phyloP scores from a whole-genome alignment of 345 rosid species.

The Nephelium lappaceum region DNA sequence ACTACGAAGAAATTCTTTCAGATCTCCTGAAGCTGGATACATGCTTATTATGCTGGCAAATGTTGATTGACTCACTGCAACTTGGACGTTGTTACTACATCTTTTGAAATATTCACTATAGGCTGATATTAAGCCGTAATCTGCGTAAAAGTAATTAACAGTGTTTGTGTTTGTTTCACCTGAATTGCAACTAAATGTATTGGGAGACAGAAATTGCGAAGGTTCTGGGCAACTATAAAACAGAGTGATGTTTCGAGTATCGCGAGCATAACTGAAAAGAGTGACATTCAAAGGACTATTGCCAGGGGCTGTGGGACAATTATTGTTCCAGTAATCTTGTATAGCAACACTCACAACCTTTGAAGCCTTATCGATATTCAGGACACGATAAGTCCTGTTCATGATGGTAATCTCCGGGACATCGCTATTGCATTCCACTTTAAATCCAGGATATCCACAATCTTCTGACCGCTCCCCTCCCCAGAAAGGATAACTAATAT shows the following conservation, averaged over 20 bases:
- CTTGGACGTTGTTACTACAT: not conserved
- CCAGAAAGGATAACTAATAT: slow-evolving; percentile 42
- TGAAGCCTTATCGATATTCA: not conserved
- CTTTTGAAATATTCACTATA: not conserved
- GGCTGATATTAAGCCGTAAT: accelerated
- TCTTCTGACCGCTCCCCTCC: slow-evolving; percentile 5
- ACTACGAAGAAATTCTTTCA: not conserved
- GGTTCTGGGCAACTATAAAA: slow-evolving; percentile 28
- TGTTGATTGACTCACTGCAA: not conserved
- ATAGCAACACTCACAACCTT: slow-evolving; percentile 27
- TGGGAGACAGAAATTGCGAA: not conserved
- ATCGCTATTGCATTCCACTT: slow-evolving; percentile 5
- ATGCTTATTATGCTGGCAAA: not conserved
- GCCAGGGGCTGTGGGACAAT: slow-evolving; percentile 17
- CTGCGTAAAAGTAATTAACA: not conserved
- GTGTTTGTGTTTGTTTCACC: not conserved
- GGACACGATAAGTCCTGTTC: slow-evolving; percentile 29
- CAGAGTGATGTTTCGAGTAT: slow-evolving; percentile 11
- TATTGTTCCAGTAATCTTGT: slow-evolving; percentile 16
- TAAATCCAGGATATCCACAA: slow-evolving; percentile 46
- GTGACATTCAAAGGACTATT: slow-evolving; percentile 5
- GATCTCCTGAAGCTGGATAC: not conserved
- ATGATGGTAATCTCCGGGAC: slow-evolving; percentile 24
- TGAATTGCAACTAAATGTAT: not conserved
- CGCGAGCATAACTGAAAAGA: not conserved